Evolutionary conservation across 106 monocot species (phyloP), one percentile per base, ranked within the genome.

Genomic region (Apostasia ramifera): DNA sequence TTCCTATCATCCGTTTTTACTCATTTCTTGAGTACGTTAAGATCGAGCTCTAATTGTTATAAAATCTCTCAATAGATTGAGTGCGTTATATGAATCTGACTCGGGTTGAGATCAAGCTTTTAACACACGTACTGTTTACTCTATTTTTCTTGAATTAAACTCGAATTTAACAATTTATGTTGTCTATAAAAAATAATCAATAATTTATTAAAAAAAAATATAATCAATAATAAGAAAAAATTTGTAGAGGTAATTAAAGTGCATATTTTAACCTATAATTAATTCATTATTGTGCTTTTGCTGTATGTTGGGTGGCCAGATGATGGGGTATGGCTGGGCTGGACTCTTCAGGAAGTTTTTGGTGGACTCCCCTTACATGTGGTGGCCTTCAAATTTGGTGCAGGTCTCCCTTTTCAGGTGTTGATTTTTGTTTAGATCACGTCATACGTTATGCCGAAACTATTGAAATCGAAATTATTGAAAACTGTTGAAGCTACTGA

Each of bases 391-490:
- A 2, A 84, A 78, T 9, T 81, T 88, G 40, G 79, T 88, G 0
- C 84, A 84, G 67, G 88, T 88, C 38, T 84, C 88, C 46, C 79
- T 88, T 10, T 88, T 88, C 59, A 81, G 88, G 88, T 76, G 40
- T 49, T 64, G 3, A 41, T 40, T 61, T 3, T 61, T 61, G 61
- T 40, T 61, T 3, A 4, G 52, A 52, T 10, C 52, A 0, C 4
- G 10, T 52, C 52, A 10, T 6, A 43, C 41, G 6, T 5, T 2
- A 12, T 58, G 1, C 57, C 14, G 14, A 58, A 58, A 58, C 6
- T 52, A 52, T 52, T 13, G 5, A 57, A 57, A 57, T 57, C 4
- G 10, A 52, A 6, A 6, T 46, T 66, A 83, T 6, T 73, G 74
- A 4, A 63, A 78, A 1, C 67, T 73, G 52, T 77, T 83, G 78